Evolutionary conservation across 805 yeast genomes (phyloP).

Genomic region (Grigorovia jiainica): DNA sequence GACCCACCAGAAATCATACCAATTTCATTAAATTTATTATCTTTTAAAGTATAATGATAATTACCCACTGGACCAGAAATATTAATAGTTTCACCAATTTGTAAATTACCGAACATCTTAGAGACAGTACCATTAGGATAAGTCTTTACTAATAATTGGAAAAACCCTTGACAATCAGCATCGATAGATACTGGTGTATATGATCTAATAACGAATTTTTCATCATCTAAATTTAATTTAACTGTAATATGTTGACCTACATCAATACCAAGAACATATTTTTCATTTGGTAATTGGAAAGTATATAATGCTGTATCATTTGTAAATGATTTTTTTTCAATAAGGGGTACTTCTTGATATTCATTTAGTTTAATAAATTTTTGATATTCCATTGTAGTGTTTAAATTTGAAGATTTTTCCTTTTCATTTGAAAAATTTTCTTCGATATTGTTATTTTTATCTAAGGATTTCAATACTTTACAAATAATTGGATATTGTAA

Average conservation of each 20-base stretch:
- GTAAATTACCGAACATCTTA: conserved; percentile 55
- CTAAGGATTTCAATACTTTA: too few species aligned
- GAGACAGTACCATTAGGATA: conserved; percentile 84
- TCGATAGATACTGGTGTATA: conserved; percentile 86
- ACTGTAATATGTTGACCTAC: conserved; percentile 90
- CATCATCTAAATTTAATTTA: conserved; percentile 58
- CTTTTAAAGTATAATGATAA: conserved; percentile 60
- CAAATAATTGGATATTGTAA: too few species aligned
- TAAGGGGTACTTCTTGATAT: conserved; percentile 71
- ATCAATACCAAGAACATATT: conserved; percentile 76
- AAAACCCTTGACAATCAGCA: conserved; percentile 61
- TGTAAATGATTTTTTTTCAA: conserved; percentile 62
- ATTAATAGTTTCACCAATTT: conserved; percentile 68
- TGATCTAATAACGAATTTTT: conserved; percentile 72
- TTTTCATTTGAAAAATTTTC: too few species aligned
- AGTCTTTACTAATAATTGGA: conserved; percentile 77
- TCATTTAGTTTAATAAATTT: conserved; percentile 53
- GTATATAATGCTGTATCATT: conserved; percentile 79
- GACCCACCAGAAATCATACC: conserved; percentile 97
- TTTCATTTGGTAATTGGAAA: conserved; percentile 68
- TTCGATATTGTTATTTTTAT: too few species aligned
- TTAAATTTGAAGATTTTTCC: too few species aligned
- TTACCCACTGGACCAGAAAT: conserved; percentile 89
- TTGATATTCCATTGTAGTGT: too few species aligned
- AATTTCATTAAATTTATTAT: conserved; percentile 62